These are phyloP conservation scores for Cercospora janseana DNA, from an alignment of 2,329 filamentous ascomycete species.

Conservation along the genomic window DNA sequence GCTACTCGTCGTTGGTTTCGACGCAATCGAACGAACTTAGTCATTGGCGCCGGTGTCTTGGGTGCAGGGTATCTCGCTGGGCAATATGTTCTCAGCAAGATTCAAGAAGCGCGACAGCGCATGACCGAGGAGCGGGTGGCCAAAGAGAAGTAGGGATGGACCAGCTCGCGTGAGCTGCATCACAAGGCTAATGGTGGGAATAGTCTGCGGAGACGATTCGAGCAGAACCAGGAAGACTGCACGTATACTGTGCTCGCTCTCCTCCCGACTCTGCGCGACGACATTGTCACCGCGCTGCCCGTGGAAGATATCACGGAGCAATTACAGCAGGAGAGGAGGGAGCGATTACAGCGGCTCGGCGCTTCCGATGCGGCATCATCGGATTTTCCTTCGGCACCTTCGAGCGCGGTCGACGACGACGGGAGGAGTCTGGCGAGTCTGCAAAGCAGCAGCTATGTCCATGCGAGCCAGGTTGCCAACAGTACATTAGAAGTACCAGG, in stretches of 20 bases:
- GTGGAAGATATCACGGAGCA: slow-evolving; percentile 92
- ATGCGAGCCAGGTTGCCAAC: slow-evolving; percentile 71
- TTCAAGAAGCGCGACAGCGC: slow-evolving; percentile 89
- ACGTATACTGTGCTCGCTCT: slow-evolving; percentile 97
- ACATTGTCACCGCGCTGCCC: slow-evolving; percentile 81
- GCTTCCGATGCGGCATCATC: slow-evolving; percentile 58
- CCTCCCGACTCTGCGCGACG: slow-evolving; percentile 84
- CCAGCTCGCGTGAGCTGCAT: background rate
- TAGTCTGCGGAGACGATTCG: slow-evolving; percentile 90
- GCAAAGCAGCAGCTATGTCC: slow-evolving; percentile 75
- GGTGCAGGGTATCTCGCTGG: slow-evolving; percentile 88
- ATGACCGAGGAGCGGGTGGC: slow-evolving; percentile 95
- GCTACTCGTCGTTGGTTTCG: slow-evolving; percentile 86
- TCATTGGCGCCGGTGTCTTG: slow-evolving; percentile 81
- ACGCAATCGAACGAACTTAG: slow-evolving; percentile 86
- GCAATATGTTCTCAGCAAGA: slow-evolving; percentile 88
- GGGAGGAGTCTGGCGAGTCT: slow-evolving; percentile 73
- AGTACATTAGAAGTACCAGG: slow-evolving; percentile 25
- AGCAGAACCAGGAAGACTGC: slow-evolving; percentile 98
- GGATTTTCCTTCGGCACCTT: slow-evolving; percentile 56
- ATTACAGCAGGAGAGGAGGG: slow-evolving; percentile 86
- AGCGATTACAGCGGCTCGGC: slow-evolving; percentile 52
- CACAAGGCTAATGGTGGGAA: slow-evolving; percentile 15
- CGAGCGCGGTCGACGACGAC: slow-evolving; percentile 81
- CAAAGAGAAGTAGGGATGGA: slow-evolving; percentile 79